Conservation (phyloP, 2,329 filamentous ascomycete genomes). For the Alternaria gansuensis region DNA sequence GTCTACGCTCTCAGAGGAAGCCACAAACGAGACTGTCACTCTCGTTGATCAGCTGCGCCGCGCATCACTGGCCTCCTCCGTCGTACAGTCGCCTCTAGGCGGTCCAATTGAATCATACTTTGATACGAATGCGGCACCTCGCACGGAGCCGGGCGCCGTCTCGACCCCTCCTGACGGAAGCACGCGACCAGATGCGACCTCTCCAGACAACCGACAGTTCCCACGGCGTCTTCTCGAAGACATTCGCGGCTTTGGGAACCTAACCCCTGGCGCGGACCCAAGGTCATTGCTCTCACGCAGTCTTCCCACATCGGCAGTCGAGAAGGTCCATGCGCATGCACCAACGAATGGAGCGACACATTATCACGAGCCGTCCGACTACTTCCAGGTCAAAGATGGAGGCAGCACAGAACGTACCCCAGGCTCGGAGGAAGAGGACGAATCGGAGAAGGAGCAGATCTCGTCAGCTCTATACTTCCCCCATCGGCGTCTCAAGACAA, state of each 20-base stretch:
- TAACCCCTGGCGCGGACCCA: slow-evolving; percentile 58
- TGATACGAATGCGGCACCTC: slow-evolving; percentile 30
- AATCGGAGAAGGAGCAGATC: slow-evolving; percentile 83
- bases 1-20: slow-evolving; percentile 39
- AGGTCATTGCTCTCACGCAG: slow-evolving; percentile 65
- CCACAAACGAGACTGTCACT: slow-evolving; percentile 22
- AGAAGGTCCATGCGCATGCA: slow-evolving; percentile 42
- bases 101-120: slow-evolving; percentile 42
- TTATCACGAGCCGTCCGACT: slow-evolving; percentile 35
- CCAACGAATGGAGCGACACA: slow-evolving; percentile 29
- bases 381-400: slow-evolving; percentile 39
- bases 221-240: slow-evolving; percentile 64
- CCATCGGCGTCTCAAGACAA: slow-evolving; percentile 67
- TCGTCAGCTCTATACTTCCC: slow-evolving; percentile 86
- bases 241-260: slow-evolving; percentile 63
- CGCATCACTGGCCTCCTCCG: slow-evolving; percentile 38
- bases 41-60: slow-evolving; percentile 33
- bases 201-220: slow-evolving; percentile 41
- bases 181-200: slow-evolving; percentile 7
- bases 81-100: slow-evolving; percentile 37
- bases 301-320: slow-evolving; percentile 47
- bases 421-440: slow-evolving; percentile 58
- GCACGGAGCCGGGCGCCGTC: slow-evolving; percentile 16
- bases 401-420: slow-evolving; percentile 38
- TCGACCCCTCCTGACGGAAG: slow-evolving; percentile 8